Evolutionary conservation across 352 stramenopile genomes (phyloP), one percentile per base, ranked within the genome.

Genomic region (Phytophthora hybrid): DNA sequence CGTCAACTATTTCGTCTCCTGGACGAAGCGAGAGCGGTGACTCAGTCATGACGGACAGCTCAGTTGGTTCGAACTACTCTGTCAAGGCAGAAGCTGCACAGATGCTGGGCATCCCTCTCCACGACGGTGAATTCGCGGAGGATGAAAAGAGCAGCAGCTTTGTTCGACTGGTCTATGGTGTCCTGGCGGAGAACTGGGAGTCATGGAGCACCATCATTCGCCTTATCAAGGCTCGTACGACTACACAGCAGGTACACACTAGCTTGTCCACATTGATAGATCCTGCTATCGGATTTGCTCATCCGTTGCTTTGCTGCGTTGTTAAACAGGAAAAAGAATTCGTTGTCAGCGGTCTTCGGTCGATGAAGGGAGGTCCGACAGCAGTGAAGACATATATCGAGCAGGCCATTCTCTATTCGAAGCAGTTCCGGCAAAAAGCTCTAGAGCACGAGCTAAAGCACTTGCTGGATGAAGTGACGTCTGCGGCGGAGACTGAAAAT

Each of bases 151-250:
- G 79, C 19, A 80, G 81, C 58, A 91, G 80, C 61, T 95, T 95
- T 57, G 81, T 89, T 14, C 78, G 80, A 1, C 78, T 85, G 3
- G 78, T 96, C 13, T 97, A 96, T 41, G 81, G 86, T 5, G 80
- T 94, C 3, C 74, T 97, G n/a, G 86, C 86, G 6, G 88, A 95
- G 56, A 95, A 97, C 56, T 95, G 87, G 88, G 85, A 93, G 55
- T 74, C 85, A 0, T 97, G 90, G 90, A 93, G 85, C 58, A 92
- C 87, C n/a, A 89, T 97, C 46, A 75, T 94, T 37, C 85, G 81
- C 10, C 65, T 95, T n/a, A 91, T 95, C 64, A 94, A 92, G 63
- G 79, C 85, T 3, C 80, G 89, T 5, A 79, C 80, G 37, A 92
- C 81, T 5, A 93, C 86, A 2, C 84, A 91, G 61, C 84, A 94